These are phyloP conservation scores for Trametes cingulata DNA, from an alignment of 768 basidiomycete genomes.

Conservation along the genomic window DNA sequence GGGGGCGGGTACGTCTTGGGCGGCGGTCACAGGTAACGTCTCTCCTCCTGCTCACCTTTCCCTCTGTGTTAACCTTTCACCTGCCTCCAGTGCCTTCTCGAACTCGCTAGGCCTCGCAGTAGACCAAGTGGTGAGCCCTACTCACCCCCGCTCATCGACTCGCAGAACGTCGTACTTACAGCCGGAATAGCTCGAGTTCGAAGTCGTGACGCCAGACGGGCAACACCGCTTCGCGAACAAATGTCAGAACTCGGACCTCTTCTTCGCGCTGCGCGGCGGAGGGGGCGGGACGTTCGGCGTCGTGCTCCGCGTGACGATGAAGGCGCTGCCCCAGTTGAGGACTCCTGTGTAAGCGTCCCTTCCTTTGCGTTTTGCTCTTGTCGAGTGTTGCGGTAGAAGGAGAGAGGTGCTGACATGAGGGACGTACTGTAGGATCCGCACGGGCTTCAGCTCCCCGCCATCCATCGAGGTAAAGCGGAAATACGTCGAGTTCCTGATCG, in stretches of 20 bases:
- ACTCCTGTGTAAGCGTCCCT: not conserved
- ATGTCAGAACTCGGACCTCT: slow-evolving; percentile 50
- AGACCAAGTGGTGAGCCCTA: not conserved
- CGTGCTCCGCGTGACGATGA: slow-evolving; percentile 21
- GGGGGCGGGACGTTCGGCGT: slow-evolving; percentile 40
- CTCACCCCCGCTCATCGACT: not conserved
- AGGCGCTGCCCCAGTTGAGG: not conserved
- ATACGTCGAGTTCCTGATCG: not conserved
- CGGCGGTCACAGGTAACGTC: not conserved
- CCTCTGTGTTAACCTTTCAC: not conserved
- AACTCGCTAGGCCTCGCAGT: slow-evolving; percentile 5
- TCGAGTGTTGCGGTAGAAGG: not conserved
- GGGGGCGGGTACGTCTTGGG: slow-evolving; percentile 2
- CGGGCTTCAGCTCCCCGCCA: not conserved
- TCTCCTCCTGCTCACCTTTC: not conserved
- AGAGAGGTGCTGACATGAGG: not conserved
- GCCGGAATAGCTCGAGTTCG: not conserved
- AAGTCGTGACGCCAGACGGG: slow-evolving; percentile 55
- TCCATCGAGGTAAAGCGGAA: not conserved
- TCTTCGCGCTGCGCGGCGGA: slow-evolving; percentile 53
- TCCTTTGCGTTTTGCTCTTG: not conserved
- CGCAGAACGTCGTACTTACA: not conserved
- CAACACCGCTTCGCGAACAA: slow-evolving; percentile 44
- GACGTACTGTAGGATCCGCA: not conserved
- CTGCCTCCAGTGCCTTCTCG: not conserved